A percentile compares a stretch with the other conserved stretches of the same genome.
These are phyloP conservation scores for Sanghuangporus baumii DNA, from an alignment of 1,284 basidiomycete genomes.

Conservation along the genomic window DNA sequence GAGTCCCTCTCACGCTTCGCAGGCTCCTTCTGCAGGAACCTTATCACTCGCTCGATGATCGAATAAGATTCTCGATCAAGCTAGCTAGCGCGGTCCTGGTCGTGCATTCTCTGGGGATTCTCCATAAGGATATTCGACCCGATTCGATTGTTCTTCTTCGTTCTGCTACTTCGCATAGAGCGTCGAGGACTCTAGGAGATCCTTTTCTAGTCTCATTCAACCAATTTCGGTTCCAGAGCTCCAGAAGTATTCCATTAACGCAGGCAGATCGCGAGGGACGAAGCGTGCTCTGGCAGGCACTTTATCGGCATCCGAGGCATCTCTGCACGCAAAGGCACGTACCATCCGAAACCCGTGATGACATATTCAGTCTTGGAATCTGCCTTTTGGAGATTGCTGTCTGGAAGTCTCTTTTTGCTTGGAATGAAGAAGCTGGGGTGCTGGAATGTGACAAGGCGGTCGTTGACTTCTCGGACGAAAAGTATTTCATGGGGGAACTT, in stretches of 20 bases:
- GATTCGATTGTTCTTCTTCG: neutral
- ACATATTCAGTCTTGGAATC: conserved; percentile 16
- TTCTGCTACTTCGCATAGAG: neutral
- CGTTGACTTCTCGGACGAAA: neutral
- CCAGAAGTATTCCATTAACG: neutral
- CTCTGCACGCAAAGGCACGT: neutral
- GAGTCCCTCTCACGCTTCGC: neutral
- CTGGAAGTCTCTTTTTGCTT: conserved; percentile 15
- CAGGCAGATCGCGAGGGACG: neutral
- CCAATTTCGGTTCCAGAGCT: neutral
- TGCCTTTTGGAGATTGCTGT: conserved; percentile 16
- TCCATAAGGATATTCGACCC: conserved; percentile 1
- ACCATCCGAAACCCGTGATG: conserved; percentile 10
- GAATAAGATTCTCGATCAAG: neutral
- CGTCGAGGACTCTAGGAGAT: neutral
- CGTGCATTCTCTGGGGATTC: neutral
- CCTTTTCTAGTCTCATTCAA: neutral
- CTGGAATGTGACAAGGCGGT: neutral
- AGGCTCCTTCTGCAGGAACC: neutral
- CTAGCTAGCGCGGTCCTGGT: neutral
- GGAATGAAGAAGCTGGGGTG: neutral
- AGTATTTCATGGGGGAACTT: neutral
- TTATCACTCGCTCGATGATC: neutral
- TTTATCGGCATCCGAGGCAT: neutral
- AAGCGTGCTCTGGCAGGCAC: neutral